Evolutionary conservation across 1,139 yeast species (phyloP).

Genomic region (Magnusiomyces paraingens): DNA sequence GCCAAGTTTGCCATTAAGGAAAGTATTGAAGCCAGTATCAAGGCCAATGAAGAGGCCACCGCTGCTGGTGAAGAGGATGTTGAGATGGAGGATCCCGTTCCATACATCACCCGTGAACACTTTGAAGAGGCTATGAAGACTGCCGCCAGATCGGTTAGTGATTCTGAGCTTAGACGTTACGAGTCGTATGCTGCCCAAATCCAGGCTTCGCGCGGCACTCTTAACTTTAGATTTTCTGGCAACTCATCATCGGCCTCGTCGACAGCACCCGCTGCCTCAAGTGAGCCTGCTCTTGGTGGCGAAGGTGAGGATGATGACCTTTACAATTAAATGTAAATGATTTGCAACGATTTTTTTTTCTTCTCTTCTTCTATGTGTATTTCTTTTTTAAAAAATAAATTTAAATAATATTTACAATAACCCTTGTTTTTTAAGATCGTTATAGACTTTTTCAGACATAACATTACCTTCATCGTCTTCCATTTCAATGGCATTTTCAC

Average conservation of each 20-base stretch:
- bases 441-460: slow-evolving; percentile 74
- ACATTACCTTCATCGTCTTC: slow-evolving; percentile 94
- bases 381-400: no score
- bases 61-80: slow-evolving; percentile 59
- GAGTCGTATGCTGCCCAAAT: slow-evolving; percentile 98
- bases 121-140: slow-evolving; percentile 99
- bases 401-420: slow-evolving; percentile 36
- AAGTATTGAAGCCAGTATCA: slow-evolving; percentile 72
- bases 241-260: slow-evolving; percentile 30
- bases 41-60: slow-evolving; percentile 46
- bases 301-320: slow-evolving; percentile 84
- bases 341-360: not conserved
- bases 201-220: slow-evolving; percentile 86
- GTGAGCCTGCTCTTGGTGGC: slow-evolving; percentile 51
- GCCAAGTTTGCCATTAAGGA: slow-evolving; percentile 99
- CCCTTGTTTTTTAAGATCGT: slow-evolving; percentile 83
- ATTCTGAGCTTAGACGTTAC: slow-evolving; percentile 95
- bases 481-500: slow-evolving; percentile 63
- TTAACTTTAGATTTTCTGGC: slow-evolving; percentile 38
- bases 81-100: slow-evolving; percentile 84
- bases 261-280: slow-evolving; percentile 40
- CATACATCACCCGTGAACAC: slow-evolving; percentile 85
- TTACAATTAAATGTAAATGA: slow-evolving; percentile 49
- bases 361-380: not conserved
- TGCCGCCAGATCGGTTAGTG: slow-evolving; percentile 94